A percentile compares a stretch with the other conserved stretches of the same genome.
Conservation (phyloP, 2,329 filamentous ascomycete genomes). For the Truncatella angustata region DNA sequence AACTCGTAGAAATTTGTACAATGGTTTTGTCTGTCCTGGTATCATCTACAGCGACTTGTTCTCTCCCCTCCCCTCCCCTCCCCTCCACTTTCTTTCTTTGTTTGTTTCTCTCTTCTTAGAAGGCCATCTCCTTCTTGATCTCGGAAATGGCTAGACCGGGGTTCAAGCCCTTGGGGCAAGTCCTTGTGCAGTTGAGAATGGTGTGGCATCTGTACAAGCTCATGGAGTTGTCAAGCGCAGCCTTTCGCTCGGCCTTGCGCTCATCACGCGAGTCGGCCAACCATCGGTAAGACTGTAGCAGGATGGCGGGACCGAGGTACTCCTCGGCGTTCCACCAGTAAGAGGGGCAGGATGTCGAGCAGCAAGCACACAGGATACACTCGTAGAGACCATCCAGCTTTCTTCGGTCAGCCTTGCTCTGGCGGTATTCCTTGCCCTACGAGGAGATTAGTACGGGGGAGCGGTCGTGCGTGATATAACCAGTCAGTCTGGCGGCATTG, state of each 20-base stretch:
- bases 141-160: constrained; percentile 92
- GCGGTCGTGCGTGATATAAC: no score
- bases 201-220: constrained; percentile 98
- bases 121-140: constrained; percentile 96
- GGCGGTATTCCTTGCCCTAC: constrained; percentile 87
- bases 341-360: constrained; percentile 97
- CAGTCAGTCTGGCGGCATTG: neutral
- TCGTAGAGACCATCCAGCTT: constrained; percentile 99
- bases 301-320: constrained; percentile 94
- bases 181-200: constrained; percentile 97
- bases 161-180: constrained; percentile 98
- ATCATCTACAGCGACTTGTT: neutral
- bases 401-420: constrained; percentile 86
- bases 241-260: constrained; percentile 82
- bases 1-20: constrained; percentile 16
- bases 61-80: neutral
- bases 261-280: constrained; percentile 93
- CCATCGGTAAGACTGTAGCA: constrained; percentile 98
- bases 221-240: constrained; percentile 96
- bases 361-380: constrained; percentile 99
- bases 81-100: neutral
- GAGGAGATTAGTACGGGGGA: constrained; percentile 15
- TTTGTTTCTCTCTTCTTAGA: constrained; percentile 29
- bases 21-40: constrained; percentile 1
- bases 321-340: constrained; percentile 99